Base-by-base conservation (phyloP, 257 asterid genomes). In the Salvia miltiorrhiza region DNA sequence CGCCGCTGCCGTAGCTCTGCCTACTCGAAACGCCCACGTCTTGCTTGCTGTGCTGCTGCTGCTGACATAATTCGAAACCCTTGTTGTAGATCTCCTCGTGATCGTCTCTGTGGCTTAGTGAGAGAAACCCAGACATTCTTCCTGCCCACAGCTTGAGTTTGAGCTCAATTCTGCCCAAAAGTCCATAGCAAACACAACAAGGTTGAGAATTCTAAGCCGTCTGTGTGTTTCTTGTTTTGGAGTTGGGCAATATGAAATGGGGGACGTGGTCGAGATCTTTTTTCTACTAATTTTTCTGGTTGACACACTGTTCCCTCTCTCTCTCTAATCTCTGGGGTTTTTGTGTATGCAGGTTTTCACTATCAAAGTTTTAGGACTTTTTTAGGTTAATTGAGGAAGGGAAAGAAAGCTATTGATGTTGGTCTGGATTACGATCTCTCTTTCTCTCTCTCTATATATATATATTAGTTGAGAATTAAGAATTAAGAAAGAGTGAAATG, bases 41-140 rank as follows among this genome's bases (percentile, higher is more conserved):
- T 47, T 79, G 86, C 4, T 86, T 94, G 11, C 84, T 88, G 55
- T 84, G 91, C 55, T 41, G 13, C 17, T 12, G 16, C 48, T 85
- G 94, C 56, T 84, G 92, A 90, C 99, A 93, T 88, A 85, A 75
- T 73, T 90, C 92, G 11, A 90, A 93, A 79, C 97, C 93, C 93
- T 87, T 85, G 89, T 64, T 75, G 58, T 82, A 83, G 89, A 86
- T 85, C 94, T 85, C 97, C 33, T 86, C 86, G 84, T 44, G 63
- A 63, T 82, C 81, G 83, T n/a, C n/a, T n/a, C n/a, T n/a, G n/a
- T n/a, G n/a, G n/a, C n/a, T n/a, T n/a, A n/a, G n/a, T n/a, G n/a
- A n/a, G n/a, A n/a, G n/a, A n/a, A n/a, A n/a, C n/a, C n/a, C n/a
- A n/a, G n/a, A n/a, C n/a, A n/a, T n/a, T n/a, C n/a, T n/a, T n/a